Conservation (phyloP, 1,284 basidiomycete genomes). For the Irpex sp. region DNA sequence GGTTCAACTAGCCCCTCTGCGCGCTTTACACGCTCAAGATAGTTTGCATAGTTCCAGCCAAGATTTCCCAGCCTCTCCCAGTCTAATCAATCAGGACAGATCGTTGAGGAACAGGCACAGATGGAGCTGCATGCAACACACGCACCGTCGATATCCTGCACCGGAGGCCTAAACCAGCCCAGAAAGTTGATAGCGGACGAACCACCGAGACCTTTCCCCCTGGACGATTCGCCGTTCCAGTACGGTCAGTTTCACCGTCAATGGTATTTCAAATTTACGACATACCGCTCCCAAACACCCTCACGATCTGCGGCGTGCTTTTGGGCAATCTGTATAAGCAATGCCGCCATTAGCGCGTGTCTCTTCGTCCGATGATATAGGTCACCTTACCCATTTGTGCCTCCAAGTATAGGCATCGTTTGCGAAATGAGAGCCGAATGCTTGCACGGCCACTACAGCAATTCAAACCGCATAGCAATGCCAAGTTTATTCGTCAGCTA, state of each 20-base stretch:
- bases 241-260: background rate
- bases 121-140: background rate
- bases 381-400: background rate
- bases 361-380: background rate
- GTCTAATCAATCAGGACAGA: background rate
- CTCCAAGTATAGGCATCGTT: background rate
- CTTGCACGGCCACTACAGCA: background rate
- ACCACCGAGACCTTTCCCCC: background rate
- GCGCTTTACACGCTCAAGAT: background rate
- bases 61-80: conserved; percentile 1
- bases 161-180: background rate
- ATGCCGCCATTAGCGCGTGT: background rate
- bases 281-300: conserved; percentile 8
- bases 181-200: background rate
- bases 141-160: background rate
- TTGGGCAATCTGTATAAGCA: conserved; percentile 6
- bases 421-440: background rate
- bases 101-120: background rate
- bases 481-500: background rate
- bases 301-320: conserved; percentile 4
- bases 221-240: background rate
- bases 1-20: background rate
- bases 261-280: background rate
- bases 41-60: background rate
- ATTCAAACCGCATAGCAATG: no score